phyloP scores from a whole-genome alignment of 257 asterid species.

The Thymus mandschuricus region DNA sequence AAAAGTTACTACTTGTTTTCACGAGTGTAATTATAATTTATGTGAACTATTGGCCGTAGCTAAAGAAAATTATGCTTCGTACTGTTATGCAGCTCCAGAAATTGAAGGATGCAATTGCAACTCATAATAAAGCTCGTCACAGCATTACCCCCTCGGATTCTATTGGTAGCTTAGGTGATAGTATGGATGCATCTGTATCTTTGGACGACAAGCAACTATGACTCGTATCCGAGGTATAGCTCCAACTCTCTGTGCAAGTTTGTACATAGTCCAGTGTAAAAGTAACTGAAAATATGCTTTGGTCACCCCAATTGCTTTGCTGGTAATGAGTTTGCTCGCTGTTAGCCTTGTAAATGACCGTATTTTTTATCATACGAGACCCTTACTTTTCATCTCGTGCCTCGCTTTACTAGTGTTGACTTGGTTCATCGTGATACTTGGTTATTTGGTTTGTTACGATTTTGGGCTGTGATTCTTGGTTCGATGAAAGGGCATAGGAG shows the following conservation, averaged over 20 bases:
- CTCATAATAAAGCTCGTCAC: slow-evolving; percentile 36
- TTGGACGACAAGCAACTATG: slow-evolving; percentile 29
- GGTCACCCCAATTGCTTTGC: slow-evolving; percentile 12
- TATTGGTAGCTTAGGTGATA: slow-evolving; percentile 34
- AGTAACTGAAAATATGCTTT: slow-evolving; percentile 4
- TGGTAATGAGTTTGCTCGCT: slow-evolving; percentile 4
- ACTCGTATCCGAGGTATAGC: slow-evolving; percentile 26
- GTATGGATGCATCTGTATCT: slow-evolving; percentile 29
- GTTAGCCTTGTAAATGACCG: slow-evolving; percentile 17
- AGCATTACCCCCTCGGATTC: slow-evolving; percentile 26
- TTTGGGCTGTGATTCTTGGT: not conserved
- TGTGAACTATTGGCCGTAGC: not conserved
- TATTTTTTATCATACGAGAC: not conserved
- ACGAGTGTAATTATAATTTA: not conserved
- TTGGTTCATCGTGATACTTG: not conserved
- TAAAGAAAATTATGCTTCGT: slow-evolving; percentile 7
- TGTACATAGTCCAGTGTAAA: slow-evolving; percentile 22
- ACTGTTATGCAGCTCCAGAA: slow-evolving; percentile 61
- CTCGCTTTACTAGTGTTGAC: not conserved
- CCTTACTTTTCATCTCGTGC: not conserved
- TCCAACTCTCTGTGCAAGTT: not conserved
- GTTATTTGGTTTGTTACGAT: not conserved
- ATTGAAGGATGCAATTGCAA: slow-evolving; percentile 60
- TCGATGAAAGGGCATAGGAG: too few species aligned
- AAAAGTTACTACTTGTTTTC: not conserved